These are phyloP conservation scores for Eutypa lata DNA, from an alignment of 2,329 filamentous ascomycete genomes.

Conservation along the genomic window DNA sequence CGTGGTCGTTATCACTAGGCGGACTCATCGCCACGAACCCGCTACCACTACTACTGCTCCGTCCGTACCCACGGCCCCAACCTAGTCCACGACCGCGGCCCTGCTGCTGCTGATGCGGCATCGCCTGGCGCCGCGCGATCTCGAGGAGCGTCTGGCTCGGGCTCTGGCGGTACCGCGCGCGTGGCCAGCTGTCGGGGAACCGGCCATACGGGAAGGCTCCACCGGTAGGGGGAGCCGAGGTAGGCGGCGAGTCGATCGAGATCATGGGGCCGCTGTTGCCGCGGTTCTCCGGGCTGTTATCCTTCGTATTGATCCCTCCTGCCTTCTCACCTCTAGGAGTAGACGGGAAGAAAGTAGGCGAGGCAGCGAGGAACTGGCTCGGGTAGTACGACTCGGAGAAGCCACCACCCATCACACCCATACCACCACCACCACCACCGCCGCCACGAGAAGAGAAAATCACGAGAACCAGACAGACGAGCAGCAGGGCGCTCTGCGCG, in stretches of 20 bases:
- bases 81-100: constrained; percentile 6
- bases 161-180: not conserved
- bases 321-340: constrained; percentile 16
- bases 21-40: no score
- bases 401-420: constrained; percentile 8
- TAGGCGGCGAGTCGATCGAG: not conserved
- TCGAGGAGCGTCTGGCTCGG: constrained; percentile 9
- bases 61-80: no score
- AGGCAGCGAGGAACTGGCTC: constrained; percentile 21
- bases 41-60: no score
- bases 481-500: constrained; percentile 80
- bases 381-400: constrained; percentile 27
- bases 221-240: not conserved
- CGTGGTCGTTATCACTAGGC: not conserved
- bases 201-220: not conserved
- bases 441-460: constrained; percentile 65
- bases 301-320: no score
- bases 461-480: constrained; percentile 83
- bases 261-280: not conserved
- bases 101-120: not conserved
- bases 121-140: not conserved
- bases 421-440: constrained; percentile 9
- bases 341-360: constrained; percentile 21
- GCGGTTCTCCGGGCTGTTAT: constrained; percentile 1
- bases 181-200: not conserved